These are phyloP conservation scores for Marasmius oreades DNA, from an alignment of 1,284 basidiomycete species.

Conservation along the genomic window DNA sequence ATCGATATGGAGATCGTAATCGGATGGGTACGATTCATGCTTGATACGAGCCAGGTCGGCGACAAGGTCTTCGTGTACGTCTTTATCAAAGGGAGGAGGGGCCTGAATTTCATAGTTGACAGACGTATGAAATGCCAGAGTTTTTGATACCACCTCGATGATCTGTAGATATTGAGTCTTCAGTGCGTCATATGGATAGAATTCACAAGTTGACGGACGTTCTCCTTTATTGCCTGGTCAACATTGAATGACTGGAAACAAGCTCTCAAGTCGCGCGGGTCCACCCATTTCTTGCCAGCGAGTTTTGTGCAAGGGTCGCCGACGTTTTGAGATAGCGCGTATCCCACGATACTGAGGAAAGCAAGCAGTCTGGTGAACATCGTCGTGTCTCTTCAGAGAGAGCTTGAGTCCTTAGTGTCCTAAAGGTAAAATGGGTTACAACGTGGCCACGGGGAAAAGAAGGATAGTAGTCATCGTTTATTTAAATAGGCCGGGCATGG, in stretches of 20 bases:
- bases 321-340: background rate
- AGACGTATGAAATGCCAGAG: background rate
- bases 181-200: background rate
- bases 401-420: background rate
- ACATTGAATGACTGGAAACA: constrained; percentile 7
- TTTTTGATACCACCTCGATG: background rate
- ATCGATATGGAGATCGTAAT: constrained; percentile 10
- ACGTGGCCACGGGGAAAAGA: background rate
- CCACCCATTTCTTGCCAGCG: constrained; percentile 10
- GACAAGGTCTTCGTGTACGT: background rate
- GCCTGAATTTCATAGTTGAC: constrained; percentile 2
- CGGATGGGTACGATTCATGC: constrained; percentile 1
- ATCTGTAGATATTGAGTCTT: background rate
- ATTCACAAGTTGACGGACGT: background rate
- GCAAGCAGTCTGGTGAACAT: constrained; percentile 2
- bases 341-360: background rate
- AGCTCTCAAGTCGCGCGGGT: constrained; percentile 1
- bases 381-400: no score
- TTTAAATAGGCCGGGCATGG: no score
- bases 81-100: background rate
- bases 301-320: constrained; percentile 4
- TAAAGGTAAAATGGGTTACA: background rate
- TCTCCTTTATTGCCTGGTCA: constrained; percentile 1
- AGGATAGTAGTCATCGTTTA: no score
- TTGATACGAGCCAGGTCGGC: constrained; percentile 3